Base-by-base conservation (phyloP, 106 monocot species). In the Apostasia ramifera region DNA sequence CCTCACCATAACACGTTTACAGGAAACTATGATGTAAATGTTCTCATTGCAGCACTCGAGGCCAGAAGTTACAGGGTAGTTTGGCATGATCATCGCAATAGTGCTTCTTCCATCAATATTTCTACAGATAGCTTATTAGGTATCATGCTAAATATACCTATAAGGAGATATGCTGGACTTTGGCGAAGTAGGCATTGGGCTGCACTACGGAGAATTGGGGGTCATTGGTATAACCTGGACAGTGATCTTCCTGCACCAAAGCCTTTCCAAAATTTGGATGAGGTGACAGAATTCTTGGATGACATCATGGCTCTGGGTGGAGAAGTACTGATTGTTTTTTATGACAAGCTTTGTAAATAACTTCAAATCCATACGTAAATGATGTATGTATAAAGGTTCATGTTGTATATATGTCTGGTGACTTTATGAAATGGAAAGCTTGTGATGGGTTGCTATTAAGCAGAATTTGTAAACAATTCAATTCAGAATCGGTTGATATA, bases 21-120 rank as follows among this genome's bases (percentile, higher is more conserved):
- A 2, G 95, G 92, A 76, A 93, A 93, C 74, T 98, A 98, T 69
- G 93, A 98, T 66, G 89, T 83, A 13, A 93, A 98, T 78, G 98
- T 98, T 14, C 90, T 98, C 13, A 88, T 98, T 51, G 70, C 90
- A 55, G 90, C 98, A 59, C 66, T 92, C 55, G 93, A 84, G 47
- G 14, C 53, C 50, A 80, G 80, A 74, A 74, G 66, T 45, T 83
- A 83, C 62, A 87, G 47, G 37, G 83, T 98, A 14, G 12, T 80
- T 41, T 98, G 98, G 98, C 93, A 98, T 69, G 98, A 98, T 74
- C 90, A 74, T 63, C 86, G 98, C 4, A 77, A 59, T 49, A 70
- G 76, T 60, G 83, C 90, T 12, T 74, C 85, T 48, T 80, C 87
- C 15, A 87, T 98, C 61, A 72, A 81, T 46, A 73, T 85, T 38